Evolutionary conservation across 768 basidiomycete species (phyloP).

Genomic region (Sarcomyxa edulis): DNA sequence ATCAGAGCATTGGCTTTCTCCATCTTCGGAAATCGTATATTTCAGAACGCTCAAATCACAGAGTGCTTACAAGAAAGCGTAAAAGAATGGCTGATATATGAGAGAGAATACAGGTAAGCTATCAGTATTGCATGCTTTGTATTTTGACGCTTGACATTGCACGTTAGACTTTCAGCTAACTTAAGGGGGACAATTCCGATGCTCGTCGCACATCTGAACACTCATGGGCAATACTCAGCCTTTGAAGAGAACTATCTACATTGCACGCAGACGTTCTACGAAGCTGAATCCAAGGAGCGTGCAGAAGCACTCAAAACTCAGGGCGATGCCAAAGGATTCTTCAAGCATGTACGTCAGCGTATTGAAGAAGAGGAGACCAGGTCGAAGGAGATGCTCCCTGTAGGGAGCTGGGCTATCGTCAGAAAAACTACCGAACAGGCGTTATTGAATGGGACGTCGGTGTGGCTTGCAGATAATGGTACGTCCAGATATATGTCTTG

Average conservation of each 20-base stretch:
- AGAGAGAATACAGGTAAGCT: slow-evolving; percentile 39
- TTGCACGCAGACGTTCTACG: slow-evolving; percentile 48
- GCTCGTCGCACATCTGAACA: slow-evolving; percentile 54
- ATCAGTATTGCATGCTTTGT: slow-evolving; percentile 1
- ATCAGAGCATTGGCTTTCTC: slow-evolving; percentile 52
- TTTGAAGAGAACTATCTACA: slow-evolving; percentile 56
- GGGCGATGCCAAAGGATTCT: slow-evolving; percentile 50
- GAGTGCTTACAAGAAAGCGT: slow-evolving; percentile 40
- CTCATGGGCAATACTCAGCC: slow-evolving; percentile 50
- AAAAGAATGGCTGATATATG: slow-evolving; percentile 45
- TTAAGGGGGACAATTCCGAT: slow-evolving; percentile 35
- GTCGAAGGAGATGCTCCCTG: slow-evolving; percentile 42
- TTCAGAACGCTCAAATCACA: slow-evolving; percentile 40
- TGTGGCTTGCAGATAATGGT: slow-evolving; percentile 32
- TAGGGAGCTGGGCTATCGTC: slow-evolving; percentile 43
- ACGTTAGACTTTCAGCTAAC: slow-evolving; percentile 33
- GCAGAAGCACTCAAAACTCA: slow-evolving; percentile 30
- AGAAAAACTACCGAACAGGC: slow-evolving; percentile 50
- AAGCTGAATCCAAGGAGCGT: slow-evolving; percentile 38
- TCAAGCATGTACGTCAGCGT: slow-evolving; percentile 39
- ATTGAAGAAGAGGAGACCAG: slow-evolving; percentile 56
- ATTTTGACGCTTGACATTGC: too few species aligned
- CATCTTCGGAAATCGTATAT: slow-evolving; percentile 45
- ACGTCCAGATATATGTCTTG: slow-evolving; percentile 10
- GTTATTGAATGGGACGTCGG: slow-evolving; percentile 36